Evolutionary conservation across 2,329 filamentous ascomycete species (phyloP), one percentile per base, ranked within the genome.

Genomic region (Metarhizium anisopliae): DNA sequence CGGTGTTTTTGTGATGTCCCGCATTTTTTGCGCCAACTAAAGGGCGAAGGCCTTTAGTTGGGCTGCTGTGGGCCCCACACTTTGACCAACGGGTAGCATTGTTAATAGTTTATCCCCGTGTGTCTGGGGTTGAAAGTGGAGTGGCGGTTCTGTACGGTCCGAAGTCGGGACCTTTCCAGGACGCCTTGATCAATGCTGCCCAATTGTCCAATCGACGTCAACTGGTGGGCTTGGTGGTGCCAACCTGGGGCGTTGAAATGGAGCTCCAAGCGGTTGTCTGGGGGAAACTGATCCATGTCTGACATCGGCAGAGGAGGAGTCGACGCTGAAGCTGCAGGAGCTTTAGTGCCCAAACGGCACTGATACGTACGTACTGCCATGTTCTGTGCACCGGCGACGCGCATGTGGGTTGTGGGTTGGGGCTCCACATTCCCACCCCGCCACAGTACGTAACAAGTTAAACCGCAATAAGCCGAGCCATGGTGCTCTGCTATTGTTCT

Each of bases 401-500:
- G 25, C 25, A 25, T 25, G 25, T 25, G 25, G 25, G 25, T 25
- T 25, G 25, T 25, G 42, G 42, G 42, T 20, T 10, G 18, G n/a
- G 42, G 42, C 42, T 11, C 42, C 42, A 50, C 47, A 32, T 10
- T 14, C 13, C 16, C 49, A 20, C 30, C 42, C 29, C 40, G n/a
- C 6, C 14, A 10, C 18, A 13, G 14, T 18, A 32, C 5, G n/a
- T 20, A 6, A 29, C 40, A 14, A 16, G 51, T 60, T 63, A 65
- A 63, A 62, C 66, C 66, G 66, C 60, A 60, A 64, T 66, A 67
- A 68, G 62, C 66, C 66, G 66, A 64, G 57, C 53, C 11, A 40
- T 40, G 10, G 8, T 11, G 10, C 38, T 16, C 38, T 55, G 53
- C 49, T 36, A 43, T 25, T 52, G 18, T 38, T 47, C 18, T 55